Base-by-base conservation (phyloP, 495 filamentous ascomycete genomes). In the Penicillium fimorum region DNA sequence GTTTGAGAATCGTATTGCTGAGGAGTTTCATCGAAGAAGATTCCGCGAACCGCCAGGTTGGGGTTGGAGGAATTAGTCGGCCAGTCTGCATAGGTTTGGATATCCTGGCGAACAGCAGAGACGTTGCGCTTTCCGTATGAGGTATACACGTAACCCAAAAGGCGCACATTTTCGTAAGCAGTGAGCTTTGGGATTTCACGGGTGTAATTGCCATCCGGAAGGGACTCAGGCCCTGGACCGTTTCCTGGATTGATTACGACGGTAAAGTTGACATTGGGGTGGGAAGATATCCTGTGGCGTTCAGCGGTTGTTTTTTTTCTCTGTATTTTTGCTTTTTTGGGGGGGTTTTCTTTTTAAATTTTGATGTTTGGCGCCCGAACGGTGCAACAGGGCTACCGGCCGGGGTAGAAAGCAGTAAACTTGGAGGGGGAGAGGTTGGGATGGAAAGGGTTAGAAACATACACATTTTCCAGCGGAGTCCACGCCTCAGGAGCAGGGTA, bases 91-190 rank as follows among this genome's bases (percentile, higher is more conserved):
- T 82, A 83, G 17, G 71, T 73, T 29, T 69, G 60, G 42, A 83
- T 71, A 59, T 85, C 82, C 35, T 56, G 56, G 43, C 69, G 63
- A 20, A 80, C 65, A 15, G 70, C 53, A 15, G 58, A 68, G 10
- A 76, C 55, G n/a, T 76, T 66, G 24, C 81, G 71, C 25, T 69
- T 62, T 8, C 76, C 74, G 52, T 79, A 85, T 35, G 70, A 71
- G 22, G 77, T 83, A 45, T 76, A 70, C 38, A 85, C 77, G 61
- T 85, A 85, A 12, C 82, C 82, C 42, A 85, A 59, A 5, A 82
- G 71, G 11, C 63, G 71, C 15, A 83, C 78, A 63, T 84, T 84
- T 25, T 66, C 47, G 50, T 76, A 67, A 6, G 64, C 47, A 18
- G 76, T 68, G 27, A 84, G 71, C 30, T 54, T 68, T 1, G 74